Conservation (phyloP, 2,329 filamentous ascomycete species). For the Verticillium klebahnii region DNA sequence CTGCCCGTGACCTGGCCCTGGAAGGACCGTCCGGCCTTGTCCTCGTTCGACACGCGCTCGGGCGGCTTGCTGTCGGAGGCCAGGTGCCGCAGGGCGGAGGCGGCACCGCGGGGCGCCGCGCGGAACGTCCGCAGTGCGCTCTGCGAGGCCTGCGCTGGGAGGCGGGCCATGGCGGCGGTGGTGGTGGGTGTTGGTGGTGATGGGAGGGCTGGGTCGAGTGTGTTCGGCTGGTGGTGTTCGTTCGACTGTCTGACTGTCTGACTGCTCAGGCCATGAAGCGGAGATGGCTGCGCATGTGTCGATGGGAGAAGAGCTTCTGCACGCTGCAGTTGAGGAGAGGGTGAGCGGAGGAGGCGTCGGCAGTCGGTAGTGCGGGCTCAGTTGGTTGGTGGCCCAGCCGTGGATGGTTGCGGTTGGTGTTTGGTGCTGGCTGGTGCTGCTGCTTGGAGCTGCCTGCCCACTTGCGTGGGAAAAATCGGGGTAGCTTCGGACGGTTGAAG, state of each 20-base stretch:
- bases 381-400: background rate
- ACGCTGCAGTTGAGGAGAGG: background rate
- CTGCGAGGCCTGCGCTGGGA: constrained; percentile 8
- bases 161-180: constrained; percentile 1
- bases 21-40: constrained; percentile 39
- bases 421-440: background rate
- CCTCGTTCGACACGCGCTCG: constrained; percentile 23
- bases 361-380: background rate
- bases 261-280: background rate
- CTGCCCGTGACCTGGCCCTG: constrained; percentile 58
- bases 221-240: background rate
- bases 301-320: background rate
- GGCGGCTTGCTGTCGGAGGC: constrained; percentile 20
- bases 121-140: constrained; percentile 7
- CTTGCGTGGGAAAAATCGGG: background rate
- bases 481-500: background rate
- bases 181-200: background rate
- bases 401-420: background rate
- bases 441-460: background rate
- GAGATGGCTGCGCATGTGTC: background rate
- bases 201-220: background rate
- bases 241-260: background rate
- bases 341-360: background rate
- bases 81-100: constrained; percentile 9
- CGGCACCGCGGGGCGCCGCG: constrained; percentile 8